These are phyloP conservation scores for Rutstroemia sydowiana DNA, from an alignment of 2,329 filamentous ascomycete genomes.

Conservation along the genomic window DNA sequence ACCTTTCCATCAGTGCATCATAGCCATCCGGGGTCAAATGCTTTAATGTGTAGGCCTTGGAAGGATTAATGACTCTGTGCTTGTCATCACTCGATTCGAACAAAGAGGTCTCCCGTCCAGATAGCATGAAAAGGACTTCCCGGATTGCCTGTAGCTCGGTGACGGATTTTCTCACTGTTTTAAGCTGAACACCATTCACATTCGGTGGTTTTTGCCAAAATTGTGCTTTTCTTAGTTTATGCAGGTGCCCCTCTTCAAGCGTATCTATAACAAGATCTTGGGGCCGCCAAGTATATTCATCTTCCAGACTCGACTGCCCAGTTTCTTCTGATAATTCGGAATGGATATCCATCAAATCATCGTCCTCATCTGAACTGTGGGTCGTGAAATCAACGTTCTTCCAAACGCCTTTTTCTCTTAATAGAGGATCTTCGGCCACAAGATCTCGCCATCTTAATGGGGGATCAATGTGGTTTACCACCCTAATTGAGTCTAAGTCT, in stretches of 20 bases:
- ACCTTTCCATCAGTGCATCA: conserved; percentile 34
- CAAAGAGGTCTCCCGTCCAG: conserved; percentile 66
- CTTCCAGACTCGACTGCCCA: conserved; percentile 27
- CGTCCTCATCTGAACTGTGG: conserved; percentile 51
- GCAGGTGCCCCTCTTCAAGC: conserved; percentile 29
- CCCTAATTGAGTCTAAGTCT: conserved; percentile 49
- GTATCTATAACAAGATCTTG: conserved; percentile 30
- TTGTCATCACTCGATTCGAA: conserved; percentile 42
- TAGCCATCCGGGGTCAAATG: conserved; percentile 31
- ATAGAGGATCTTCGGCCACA: conserved; percentile 66
- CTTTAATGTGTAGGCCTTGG: conserved; percentile 28
- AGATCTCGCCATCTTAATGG: conserved; percentile 73
- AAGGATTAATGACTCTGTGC: conserved; percentile 29
- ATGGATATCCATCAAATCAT: conserved; percentile 30
- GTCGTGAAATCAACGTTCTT: conserved; percentile 57
- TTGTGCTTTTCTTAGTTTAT: conserved; percentile 37
- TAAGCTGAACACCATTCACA: conserved; percentile 21
- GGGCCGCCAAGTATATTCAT: conserved; percentile 22
- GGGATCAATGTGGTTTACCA: conserved; percentile 38
- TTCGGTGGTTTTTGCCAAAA: conserved; percentile 37
- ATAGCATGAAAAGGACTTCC: conserved; percentile 79
- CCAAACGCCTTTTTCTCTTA: conserved; percentile 62
- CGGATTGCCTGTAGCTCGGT: conserved; percentile 64
- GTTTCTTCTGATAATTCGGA: conserved; percentile 32
- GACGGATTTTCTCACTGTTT: conserved; percentile 25